A percentile compares a stretch with the other conserved stretches of the same genome.
These are phyloP conservation scores for Globisporangium barbulae DNA, from an alignment of 352 stramenopile genomes.

Conservation along the genomic window DNA sequence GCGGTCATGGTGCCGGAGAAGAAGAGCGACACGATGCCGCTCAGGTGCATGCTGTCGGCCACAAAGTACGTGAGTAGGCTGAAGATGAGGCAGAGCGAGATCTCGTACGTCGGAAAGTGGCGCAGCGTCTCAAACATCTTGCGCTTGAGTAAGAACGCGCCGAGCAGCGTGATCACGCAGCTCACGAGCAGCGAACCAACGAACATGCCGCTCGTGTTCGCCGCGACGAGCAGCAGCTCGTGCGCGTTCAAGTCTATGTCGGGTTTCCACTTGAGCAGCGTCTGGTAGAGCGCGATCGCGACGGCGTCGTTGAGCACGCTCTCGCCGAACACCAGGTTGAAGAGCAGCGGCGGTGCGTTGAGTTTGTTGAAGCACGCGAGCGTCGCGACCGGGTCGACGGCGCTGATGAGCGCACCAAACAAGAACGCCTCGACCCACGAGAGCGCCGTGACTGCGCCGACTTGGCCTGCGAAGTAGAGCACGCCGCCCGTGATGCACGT, in stretches of 20 bases:
- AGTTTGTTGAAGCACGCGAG: conserved; percentile 92
- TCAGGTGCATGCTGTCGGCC: conserved; percentile 72
- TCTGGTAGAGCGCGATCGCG: conserved; percentile 92
- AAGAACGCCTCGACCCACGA: conserved; percentile 90
- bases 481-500: conserved; percentile 74
- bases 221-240: conserved; percentile 55
- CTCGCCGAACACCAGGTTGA: conserved; percentile 96
- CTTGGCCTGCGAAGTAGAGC: conserved; percentile 61
- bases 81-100: conserved; percentile 84
- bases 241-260: conserved; percentile 63
- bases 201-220: conserved; percentile 77
- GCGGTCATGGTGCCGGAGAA: conserved; percentile 90
- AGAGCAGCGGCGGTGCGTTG: conserved; percentile 83
- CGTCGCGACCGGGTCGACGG: conserved; percentile 92
- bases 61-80: conserved; percentile 86
- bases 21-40: conserved; percentile 93
- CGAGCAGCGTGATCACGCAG: conserved; percentile 61
- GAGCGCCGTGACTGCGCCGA: conserved; percentile 63
- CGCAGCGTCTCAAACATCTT: conserved; percentile 65
- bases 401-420: conserved; percentile 91
- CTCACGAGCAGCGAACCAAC: conserved; percentile 73
- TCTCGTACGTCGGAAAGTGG: conserved; percentile 85
- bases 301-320: conserved; percentile 94
- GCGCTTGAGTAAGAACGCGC: conserved; percentile 77
- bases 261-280: conserved; percentile 85